Base-by-base conservation (phyloP, 108 stramenopile genomes). In the Skeletonema potamos region DNA sequence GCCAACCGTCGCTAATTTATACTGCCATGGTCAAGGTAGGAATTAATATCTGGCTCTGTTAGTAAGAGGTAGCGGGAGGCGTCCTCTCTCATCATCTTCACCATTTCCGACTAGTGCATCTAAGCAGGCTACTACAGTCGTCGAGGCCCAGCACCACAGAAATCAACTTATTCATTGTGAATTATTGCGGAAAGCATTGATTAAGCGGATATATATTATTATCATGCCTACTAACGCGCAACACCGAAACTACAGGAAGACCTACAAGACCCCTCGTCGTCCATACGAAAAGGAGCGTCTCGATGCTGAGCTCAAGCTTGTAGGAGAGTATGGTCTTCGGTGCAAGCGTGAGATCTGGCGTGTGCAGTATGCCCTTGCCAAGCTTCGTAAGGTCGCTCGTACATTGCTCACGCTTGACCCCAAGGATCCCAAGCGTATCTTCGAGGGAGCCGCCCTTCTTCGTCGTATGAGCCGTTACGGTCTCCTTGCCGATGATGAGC, bases 291-390 rank as follows among this genome's bases (percentile, higher is more conserved):
- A 99, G 96, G 99, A 99, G 81, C 96, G 96, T 83, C 89, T 97
- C 51, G 98, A 97, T 83, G 96, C 94, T 68, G 98, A 97, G 87
- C 91, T 97, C 70, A 89, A 91, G 85, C 96, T 99, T 44, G 97
- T 98, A 44, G 99, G 99, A 82, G 98, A 99, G 87, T 99, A 99
- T 87, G 99, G 99, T 46, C 96, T 99, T 56, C 90, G 99, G 66
- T 99, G 98, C 96, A 99, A 99, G 97, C 95, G 98, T 76, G 99
- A 99, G 82, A 98, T 99, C 89, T 99, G 99, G 99, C 97, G 99
- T 62, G 95, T 96, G 48, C 99, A 99, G 87, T 97, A 93, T 62
- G 96, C 97, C 41, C 85, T 99, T 64, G 98, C 99, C 81, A 99
- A 99, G 90, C 93, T 99, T 77, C 96, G 99, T 71, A 98, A 98